A percentile compares a stretch with the other conserved stretches of the same genome.
These are phyloP conservation scores for Cicer bijugum DNA, from an alignment of 306 rosid species.

Conservation along the genomic window DNA sequence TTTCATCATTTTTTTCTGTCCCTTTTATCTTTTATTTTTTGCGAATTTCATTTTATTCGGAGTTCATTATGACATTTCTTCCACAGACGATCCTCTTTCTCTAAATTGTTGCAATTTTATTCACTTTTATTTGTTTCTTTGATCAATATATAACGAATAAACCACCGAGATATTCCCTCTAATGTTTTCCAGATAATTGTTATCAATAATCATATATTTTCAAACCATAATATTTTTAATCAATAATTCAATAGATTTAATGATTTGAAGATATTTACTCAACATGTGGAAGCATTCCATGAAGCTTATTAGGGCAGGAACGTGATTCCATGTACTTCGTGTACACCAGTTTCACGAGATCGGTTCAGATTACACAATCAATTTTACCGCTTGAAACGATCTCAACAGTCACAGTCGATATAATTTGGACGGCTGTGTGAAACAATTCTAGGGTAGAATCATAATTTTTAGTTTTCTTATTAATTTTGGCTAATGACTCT, in stretches of 20 bases:
- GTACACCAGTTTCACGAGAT: too few relatives aligned
- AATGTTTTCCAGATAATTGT: background rate
- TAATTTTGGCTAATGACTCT: background rate
- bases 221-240: background rate
- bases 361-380: too few relatives aligned
- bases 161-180: conserved; percentile 23
- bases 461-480: conserved; percentile 12
- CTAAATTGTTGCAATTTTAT: background rate
- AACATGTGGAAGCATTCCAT: background rate
- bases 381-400: too few relatives aligned
- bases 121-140: background rate
- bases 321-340: too few relatives aligned
- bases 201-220: conserved; percentile 3
- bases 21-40: background rate
- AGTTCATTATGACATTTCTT: conserved; percentile 13
- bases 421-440: too few relatives aligned
- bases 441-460: conserved; percentile 2
- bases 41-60: background rate
- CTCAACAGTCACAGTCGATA: too few relatives aligned
- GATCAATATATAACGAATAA: conserved; percentile 1
- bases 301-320: background rate
- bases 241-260: background rate
- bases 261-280: background rate
- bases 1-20: background rate
- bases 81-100: background rate